Conservation (phyloP, 2,329 filamentous ascomycete species). For the Cryphonectria japonica region DNA sequence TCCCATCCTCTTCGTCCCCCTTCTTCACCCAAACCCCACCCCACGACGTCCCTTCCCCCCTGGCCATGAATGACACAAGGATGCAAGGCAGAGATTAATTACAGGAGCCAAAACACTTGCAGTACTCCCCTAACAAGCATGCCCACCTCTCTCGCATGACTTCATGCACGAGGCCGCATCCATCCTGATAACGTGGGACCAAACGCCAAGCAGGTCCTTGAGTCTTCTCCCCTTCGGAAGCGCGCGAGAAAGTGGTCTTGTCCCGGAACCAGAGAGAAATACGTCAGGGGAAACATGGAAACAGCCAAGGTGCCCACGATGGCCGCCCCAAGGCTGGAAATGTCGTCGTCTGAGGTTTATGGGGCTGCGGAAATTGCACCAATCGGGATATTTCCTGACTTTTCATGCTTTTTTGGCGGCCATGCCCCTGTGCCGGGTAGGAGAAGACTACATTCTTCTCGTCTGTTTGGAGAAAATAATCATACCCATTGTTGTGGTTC, state of each 20-base stretch:
- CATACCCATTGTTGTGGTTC: not conserved
- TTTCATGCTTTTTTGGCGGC: constrained; percentile 4
- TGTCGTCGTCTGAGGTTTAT: constrained; percentile 27
- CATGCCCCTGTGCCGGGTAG: not conserved
- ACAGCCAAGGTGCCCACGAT: constrained; percentile 18
- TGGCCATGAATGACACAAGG: constrained; percentile 12
- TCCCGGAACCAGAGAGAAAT: constrained; percentile 8
- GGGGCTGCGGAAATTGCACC: constrained; percentile 24
- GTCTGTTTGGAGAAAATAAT: not conserved
- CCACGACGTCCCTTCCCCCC: not conserved
- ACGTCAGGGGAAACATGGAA: constrained; percentile 22
- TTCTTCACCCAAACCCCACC: not conserved
- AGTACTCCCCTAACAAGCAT: constrained; percentile 18
- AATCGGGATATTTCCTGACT: constrained; percentile 27
- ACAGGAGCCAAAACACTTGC: constrained; percentile 24
- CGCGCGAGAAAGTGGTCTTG: constrained; percentile 20
- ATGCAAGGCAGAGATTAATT: constrained; percentile 22
- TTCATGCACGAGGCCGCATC: not conserved
- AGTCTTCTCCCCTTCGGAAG: constrained; percentile 10
- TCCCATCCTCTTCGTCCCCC: not conserved
- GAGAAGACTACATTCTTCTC: not conserved
- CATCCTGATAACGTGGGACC: constrained; percentile 20
- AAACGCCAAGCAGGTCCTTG: constrained; percentile 3
- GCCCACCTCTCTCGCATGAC: not conserved
- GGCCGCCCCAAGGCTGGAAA: constrained; percentile 1